Percentiles rank a stretch among this genome's conserved stretches.
These are phyloP conservation scores for Zygnema cylindricum DNA, from an alignment of 139 green algal species.

Conservation along the genomic window DNA sequence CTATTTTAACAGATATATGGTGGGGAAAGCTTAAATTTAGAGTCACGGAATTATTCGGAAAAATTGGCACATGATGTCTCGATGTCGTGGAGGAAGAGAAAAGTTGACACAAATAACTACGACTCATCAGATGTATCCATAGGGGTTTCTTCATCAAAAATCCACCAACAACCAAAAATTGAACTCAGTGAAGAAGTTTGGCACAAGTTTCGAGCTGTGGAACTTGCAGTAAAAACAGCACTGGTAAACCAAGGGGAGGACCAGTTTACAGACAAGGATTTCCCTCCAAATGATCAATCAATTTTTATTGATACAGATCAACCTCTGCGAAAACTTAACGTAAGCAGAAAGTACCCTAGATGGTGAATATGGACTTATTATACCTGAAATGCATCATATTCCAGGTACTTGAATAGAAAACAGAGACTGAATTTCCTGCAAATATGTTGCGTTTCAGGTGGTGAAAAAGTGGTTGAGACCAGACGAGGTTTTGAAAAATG, in stretches of 20 bases:
- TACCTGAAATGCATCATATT: too few relatives aligned
- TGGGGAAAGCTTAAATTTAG: not conserved
- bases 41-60: not conserved
- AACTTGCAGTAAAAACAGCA: not conserved
- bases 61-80: not conserved
- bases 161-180: not conserved
- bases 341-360: not conserved
- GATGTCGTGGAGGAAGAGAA: slow-evolving; percentile 7
- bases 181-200: not conserved
- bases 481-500: not conserved
- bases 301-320: not conserved
- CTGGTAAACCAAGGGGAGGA: not conserved
- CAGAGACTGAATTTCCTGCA: not conserved
- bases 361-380: too few relatives aligned
- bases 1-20: too few relatives aligned
- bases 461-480: slow-evolving; percentile 7
- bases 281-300: not conserved
- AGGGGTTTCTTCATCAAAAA: not conserved
- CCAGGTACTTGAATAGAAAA: too few relatives aligned
- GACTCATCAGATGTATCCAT: not conserved
- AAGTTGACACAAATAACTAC: not conserved
- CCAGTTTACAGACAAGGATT: not conserved
- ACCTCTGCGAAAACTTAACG: not conserved
- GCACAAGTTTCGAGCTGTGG: not conserved
- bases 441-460: slow-evolving; percentile 1